These are phyloP conservation scores for Fraxinus dipetala DNA, from an alignment of 305 asterid genomes.

Conservation along the genomic window DNA sequence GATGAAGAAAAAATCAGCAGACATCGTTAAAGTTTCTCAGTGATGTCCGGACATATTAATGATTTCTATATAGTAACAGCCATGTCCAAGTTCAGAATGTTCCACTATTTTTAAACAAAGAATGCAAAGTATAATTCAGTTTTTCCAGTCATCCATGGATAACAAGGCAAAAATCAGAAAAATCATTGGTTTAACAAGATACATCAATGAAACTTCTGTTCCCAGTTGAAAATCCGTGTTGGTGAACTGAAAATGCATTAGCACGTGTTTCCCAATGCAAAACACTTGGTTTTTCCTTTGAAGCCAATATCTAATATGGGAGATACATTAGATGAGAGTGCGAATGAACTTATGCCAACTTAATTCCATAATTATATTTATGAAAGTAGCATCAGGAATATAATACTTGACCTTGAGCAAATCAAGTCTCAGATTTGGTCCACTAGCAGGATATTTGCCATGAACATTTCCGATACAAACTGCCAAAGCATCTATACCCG, in stretches of 20 bases:
- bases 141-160: background rate
- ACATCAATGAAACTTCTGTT: background rate
- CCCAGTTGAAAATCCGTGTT: background rate
- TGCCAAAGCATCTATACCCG: conserved; percentile 92
- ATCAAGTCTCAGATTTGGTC: conserved; percentile 87
- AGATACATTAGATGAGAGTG: background rate
- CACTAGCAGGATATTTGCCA: conserved; percentile 82
- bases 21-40: background rate
- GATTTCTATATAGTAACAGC: background rate
- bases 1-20: background rate
- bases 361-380: background rate
- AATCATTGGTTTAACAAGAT: background rate
- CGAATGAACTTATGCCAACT: background rate
- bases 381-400: conserved; percentile 16
- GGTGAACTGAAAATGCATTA: background rate
- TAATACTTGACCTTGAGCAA: conserved; percentile 66
- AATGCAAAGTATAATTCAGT: background rate
- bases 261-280: background rate
- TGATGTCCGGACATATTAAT: background rate
- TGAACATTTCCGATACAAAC: conserved; percentile 98
- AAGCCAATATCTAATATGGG: background rate
- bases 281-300: background rate
- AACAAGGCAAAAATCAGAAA: background rate
- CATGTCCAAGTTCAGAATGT: background rate
- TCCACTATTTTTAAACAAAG: background rate